Base-by-base conservation (phyloP, 1,284 basidiomycete species). In the Irpex lacteus region DNA sequence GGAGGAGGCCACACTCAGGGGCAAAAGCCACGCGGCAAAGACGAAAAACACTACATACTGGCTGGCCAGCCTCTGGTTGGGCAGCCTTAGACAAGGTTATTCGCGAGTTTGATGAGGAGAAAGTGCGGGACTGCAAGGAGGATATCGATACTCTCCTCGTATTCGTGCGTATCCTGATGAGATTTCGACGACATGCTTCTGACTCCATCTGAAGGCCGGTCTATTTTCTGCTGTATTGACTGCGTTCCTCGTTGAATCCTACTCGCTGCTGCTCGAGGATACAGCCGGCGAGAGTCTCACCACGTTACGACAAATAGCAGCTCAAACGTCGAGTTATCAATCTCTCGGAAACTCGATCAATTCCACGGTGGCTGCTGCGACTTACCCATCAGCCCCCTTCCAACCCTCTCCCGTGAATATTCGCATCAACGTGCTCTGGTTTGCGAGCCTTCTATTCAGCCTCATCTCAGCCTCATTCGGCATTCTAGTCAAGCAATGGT, bases 361-460 rank as follows among this genome's bases (percentile, higher is more conserved):
- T 26, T 50, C 59, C 8, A 60, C 59, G 9, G 26, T 26, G 9
- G 18, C 44, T 19, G 18, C 40, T 49, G 19, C 40, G 8, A 13
- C 59, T n/a, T 7, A 7, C 6, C 59, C 44, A 5, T 21, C 55
- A 13, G 38, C 8, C 18, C 40, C 61, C 8, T 60, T 60, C 40
- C 34, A 26, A 6, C 26, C 55, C n/a, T 38, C 58, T 32, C 19
- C 53, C 15, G 56, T 54, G 8, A 57, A 34, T 32, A 37, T 65
- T 26, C 55, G 57, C 19, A 52, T 63, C 11, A 65, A 65, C 53
- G 53, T 60, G 13, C 60, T 66, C 19, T 67, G 66, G 66, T 65
- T 63, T 47, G n/a, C 60, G 18, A 63, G 61, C 36, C 59, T 67
- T 19, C 9, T 63, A 18, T 36, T 67, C 15, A 59, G 40, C 32